Evolutionary conservation across 140 eudicot genomes (phyloP).

Genomic region (Oenanthe javanica): DNA sequence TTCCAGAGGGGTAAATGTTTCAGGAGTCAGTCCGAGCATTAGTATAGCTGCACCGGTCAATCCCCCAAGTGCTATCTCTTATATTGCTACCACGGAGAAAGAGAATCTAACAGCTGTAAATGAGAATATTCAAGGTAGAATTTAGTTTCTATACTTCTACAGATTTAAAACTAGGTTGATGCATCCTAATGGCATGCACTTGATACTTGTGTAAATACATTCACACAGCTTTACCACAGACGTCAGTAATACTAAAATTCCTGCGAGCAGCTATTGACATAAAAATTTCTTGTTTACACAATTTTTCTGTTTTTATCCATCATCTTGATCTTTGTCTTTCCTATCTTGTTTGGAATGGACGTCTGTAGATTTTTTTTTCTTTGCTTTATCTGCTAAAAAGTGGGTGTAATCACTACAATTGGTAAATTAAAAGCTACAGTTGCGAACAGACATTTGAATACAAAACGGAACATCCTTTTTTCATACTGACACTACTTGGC

Average conservation of each 20-base stretch:
- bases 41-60: constrained; percentile 14
- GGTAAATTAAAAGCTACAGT: background rate
- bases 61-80: constrained; percentile 20
- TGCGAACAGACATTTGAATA: background rate
- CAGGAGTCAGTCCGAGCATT: constrained; percentile 19
- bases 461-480: background rate
- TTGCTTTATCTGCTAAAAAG: background rate
- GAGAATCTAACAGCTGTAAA: constrained; percentile 12
- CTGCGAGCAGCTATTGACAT: background rate
- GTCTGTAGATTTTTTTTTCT: background rate
- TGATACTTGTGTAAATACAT: background rate
- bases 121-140: constrained; percentile 33
- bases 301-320: background rate
- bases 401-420: background rate
- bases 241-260: background rate
- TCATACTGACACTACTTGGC: background rate
- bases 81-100: background rate
- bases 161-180: background rate
- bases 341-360: background rate
- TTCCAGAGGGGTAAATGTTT: constrained; percentile 13
- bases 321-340: background rate
- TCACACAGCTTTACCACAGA: background rate
- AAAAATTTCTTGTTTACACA: background rate
- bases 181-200: background rate
- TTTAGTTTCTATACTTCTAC: constrained; percentile 11